Conservation (phyloP, 1,284 basidiomycete genomes). For the Bondarzewia mesenterica region DNA sequence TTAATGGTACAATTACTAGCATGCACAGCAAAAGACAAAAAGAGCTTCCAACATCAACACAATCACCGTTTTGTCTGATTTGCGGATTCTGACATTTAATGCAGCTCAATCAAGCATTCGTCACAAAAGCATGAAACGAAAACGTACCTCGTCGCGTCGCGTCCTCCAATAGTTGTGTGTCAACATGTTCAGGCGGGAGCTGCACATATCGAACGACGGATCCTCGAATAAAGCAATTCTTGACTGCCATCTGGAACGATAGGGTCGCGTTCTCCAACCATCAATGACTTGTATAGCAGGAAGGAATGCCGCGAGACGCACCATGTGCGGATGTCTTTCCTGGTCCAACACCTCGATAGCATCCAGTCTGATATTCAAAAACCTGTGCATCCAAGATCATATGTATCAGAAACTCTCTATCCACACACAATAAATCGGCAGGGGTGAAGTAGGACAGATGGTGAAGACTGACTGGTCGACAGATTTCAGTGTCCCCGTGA, state of each 20-base stretch:
- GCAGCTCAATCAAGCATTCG: not conserved
- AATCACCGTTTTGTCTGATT: slow-evolving; percentile 1
- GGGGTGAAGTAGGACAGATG: not conserved
- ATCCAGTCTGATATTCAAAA: slow-evolving; percentile 95
- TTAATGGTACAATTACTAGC: not conserved
- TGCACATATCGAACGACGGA: slow-evolving; percentile 98
- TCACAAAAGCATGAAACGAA: not conserved
- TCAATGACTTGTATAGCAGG: not conserved
- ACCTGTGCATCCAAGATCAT: slow-evolving; percentile 49
- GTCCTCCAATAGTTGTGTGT: slow-evolving; percentile 95
- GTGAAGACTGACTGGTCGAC: slow-evolving; percentile 82
- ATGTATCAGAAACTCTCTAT: too few species aligned
- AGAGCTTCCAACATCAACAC: not conserved
- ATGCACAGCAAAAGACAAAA: not conserved
- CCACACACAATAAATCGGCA: too few species aligned
- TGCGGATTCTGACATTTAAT: not conserved
- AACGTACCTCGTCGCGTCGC: slow-evolving; percentile 87
- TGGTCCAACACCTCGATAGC: slow-evolving; percentile 92
- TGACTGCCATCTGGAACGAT: slow-evolving; percentile 83
- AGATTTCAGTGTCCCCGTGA: slow-evolving; percentile 93
- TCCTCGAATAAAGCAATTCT: slow-evolving; percentile 98
- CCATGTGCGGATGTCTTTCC: slow-evolving; percentile 96
- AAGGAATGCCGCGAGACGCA: slow-evolving; percentile 26
- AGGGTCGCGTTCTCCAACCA: not conserved
- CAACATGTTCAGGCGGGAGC: slow-evolving; percentile 86